Evolutionary conservation across 2,329 filamentous ascomycete species (phyloP).

Genomic region (Colletotrichum nymphaeae): DNA sequence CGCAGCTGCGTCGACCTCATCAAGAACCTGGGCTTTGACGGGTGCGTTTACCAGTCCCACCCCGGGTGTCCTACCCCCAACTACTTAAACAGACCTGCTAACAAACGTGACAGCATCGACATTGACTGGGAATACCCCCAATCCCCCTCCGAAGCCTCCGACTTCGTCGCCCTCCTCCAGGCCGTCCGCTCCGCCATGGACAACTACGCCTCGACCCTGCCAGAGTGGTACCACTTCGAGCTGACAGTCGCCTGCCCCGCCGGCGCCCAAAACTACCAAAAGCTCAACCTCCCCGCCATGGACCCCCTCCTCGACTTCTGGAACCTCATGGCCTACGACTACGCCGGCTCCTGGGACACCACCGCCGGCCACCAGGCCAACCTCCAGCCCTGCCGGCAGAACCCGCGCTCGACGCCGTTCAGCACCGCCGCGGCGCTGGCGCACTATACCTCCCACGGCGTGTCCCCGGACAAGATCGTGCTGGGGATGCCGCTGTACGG

Average conservation of each 20-base stretch:
- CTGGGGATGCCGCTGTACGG: slow-evolving; percentile 95
- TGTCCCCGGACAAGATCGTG: slow-evolving; percentile 79
- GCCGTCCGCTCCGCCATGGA: slow-evolving; percentile 69
- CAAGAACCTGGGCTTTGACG: slow-evolving; percentile 83
- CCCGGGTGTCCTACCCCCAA: not conserved
- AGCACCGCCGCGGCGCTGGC: slow-evolving; percentile 78
- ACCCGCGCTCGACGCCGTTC: slow-evolving; percentile 79
- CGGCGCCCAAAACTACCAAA: slow-evolving; percentile 70
- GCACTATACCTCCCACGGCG: slow-evolving; percentile 74
- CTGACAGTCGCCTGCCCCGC: slow-evolving; percentile 74
- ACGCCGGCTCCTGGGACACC: slow-evolving; percentile 83
- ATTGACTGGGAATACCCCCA: slow-evolving; percentile 78
- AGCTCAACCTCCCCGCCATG: slow-evolving; percentile 73
- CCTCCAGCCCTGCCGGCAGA: slow-evolving; percentile 68
- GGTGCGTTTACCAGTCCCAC: slow-evolving; percentile 40
- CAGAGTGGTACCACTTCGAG: slow-evolving; percentile 66
- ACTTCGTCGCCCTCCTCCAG: slow-evolving; percentile 70
- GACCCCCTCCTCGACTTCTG: slow-evolving; percentile 77
- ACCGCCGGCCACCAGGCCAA: slow-evolving; percentile 84
- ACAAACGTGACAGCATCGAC: slow-evolving; percentile 55
- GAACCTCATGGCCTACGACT: slow-evolving; percentile 93
- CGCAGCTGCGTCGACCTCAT: slow-evolving; percentile 79
- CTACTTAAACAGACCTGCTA: not conserved
- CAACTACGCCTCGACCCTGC: slow-evolving; percentile 60
- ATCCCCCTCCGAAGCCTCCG: slow-evolving; percentile 61